phyloP scores from a whole-genome alignment of 768 basidiomycete species.

The Cyathus striatus region DNA sequence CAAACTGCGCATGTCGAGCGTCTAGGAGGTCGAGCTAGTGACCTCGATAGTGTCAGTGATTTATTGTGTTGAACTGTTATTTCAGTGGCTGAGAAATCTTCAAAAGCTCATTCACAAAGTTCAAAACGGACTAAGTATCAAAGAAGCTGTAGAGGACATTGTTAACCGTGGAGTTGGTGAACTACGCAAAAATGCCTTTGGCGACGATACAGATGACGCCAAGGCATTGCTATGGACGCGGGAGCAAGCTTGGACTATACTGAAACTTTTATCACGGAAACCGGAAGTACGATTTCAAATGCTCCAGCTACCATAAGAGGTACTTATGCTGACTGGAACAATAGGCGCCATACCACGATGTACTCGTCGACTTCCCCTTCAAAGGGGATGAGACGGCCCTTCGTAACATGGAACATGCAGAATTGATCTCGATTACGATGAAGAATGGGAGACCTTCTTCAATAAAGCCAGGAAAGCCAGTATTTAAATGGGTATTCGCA shows the following conservation, averaged over 20 bases:
- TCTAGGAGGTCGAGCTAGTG: constrained; percentile 88
- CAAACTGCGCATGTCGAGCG: constrained; percentile 60
- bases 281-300: constrained; percentile 52
- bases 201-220: constrained; percentile 86
- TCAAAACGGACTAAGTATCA: constrained; percentile 61
- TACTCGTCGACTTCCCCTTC: constrained; percentile 82
- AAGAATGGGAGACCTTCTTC: constrained; percentile 76
- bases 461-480: constrained; percentile 87
- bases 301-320: too few relatives aligned
- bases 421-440: constrained; percentile 78
- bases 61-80: background rate
- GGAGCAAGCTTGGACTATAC: constrained; percentile 83
- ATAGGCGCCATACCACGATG: constrained; percentile 78
- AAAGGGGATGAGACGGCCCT: constrained; percentile 84
- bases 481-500: constrained; percentile 82
- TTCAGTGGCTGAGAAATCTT: background rate
- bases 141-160: constrained; percentile 89
- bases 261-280: constrained; percentile 65
- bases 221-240: constrained; percentile 79
- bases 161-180: constrained; percentile 75
- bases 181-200: constrained; percentile 87
- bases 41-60: constrained; percentile 71
- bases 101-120: constrained; percentile 84
- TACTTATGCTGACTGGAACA: too few relatives aligned
- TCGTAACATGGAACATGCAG: constrained; percentile 83